Percentiles rank a stretch among this genome's conserved stretches.
Conservation (phyloP, 1,284 basidiomycete species). For the Microbotryum scabiosae region DNA sequence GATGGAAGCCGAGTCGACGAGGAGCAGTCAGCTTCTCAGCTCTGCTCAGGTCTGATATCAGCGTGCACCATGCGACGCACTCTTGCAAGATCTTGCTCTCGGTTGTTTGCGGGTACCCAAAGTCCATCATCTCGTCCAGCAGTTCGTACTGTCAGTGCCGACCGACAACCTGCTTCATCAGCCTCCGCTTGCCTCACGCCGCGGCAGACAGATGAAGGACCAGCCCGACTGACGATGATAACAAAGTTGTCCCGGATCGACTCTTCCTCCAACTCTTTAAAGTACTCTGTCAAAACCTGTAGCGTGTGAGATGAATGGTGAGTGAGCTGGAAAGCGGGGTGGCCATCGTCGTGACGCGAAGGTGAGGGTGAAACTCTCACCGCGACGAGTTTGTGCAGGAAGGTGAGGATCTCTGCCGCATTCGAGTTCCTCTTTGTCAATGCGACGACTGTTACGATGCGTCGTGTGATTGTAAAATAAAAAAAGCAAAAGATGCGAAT, state of each 20-base stretch:
- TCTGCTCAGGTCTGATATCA: no score
- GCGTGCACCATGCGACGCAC: conserved; percentile 45
- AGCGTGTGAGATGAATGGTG: conserved; percentile 28
- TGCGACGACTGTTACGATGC: conserved; percentile 66
- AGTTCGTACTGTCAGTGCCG: conserved; percentile 43
- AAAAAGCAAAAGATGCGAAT: no score
- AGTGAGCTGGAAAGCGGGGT: background rate
- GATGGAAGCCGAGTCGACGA: no score
- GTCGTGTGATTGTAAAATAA: no score
- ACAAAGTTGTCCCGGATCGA: conserved; percentile 98
- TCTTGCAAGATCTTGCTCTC: conserved; percentile 99
- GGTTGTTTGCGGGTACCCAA: conserved; percentile 97
- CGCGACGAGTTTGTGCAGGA: conserved; percentile 76
- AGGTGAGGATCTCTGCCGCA: conserved; percentile 91
- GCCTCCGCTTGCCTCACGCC: background rate
- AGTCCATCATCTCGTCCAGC: conserved; percentile 99
- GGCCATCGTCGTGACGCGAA: background rate
- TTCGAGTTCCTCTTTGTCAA: conserved; percentile 94
- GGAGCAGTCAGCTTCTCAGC: no score
- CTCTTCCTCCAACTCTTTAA: conserved; percentile 98
- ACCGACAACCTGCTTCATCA: no score
- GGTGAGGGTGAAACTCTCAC: conserved; percentile 37
- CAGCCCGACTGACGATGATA: conserved; percentile 55
- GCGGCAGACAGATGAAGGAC: background rate
- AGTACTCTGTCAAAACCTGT: conserved; percentile 90